Evolutionary conservation across 2,329 filamentous ascomycete species (phyloP).

Genomic region (Colletotrichum endophyticum): DNA sequence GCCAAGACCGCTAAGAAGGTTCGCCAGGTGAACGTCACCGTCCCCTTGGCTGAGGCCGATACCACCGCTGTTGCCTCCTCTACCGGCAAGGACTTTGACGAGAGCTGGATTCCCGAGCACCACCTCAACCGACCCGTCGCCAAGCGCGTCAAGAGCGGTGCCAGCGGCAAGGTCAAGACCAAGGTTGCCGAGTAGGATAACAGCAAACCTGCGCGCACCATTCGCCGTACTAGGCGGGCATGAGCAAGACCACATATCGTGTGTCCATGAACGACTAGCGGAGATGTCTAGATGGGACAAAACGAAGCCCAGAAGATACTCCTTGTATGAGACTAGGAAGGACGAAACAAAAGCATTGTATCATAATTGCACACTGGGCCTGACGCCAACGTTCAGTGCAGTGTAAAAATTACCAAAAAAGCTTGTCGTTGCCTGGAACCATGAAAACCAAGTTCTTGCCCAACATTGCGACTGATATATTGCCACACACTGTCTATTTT

Average conservation of each 20-base stretch:
- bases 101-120: conserved; percentile 90
- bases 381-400: background rate
- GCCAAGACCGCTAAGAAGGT: conserved; percentile 62
- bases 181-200: conserved; percentile 17
- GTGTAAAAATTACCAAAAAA: background rate
- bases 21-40: conserved; percentile 71
- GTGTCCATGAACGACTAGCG: background rate
- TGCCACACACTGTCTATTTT: background rate
- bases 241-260: background rate
- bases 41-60: conserved; percentile 72
- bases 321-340: background rate
- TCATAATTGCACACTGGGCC: conserved; percentile 5
- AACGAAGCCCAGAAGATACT: background rate
- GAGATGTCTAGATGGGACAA: background rate
- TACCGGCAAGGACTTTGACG: conserved; percentile 78
- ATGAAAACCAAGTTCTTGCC: background rate
- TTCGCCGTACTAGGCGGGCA: background rate
- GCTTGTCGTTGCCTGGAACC: background rate
- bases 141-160: conserved; percentile 67
- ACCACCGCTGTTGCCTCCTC: conserved; percentile 72
- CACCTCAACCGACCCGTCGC: conserved; percentile 87
- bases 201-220: background rate
- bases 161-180: conserved; percentile 44
- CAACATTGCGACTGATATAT: background rate
- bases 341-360: conserved; percentile 5